Base-by-base conservation (phyloP, 371 early-diverging fungal genomes). In the Saksenaea oblongispora region DNA sequence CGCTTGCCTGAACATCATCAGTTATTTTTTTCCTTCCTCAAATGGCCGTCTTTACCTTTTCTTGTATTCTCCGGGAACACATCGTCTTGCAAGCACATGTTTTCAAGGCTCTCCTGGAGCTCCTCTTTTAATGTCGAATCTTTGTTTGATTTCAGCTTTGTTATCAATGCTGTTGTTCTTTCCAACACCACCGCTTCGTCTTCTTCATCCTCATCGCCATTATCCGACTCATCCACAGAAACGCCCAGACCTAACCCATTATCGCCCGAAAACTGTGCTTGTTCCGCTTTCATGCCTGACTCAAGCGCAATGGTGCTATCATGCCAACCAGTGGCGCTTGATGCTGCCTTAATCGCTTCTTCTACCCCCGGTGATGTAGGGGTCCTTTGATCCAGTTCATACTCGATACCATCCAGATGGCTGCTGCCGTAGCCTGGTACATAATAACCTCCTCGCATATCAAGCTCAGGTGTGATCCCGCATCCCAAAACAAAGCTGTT, bases 401-500 rank as follows among this genome's bases (percentile, higher is more conserved):
- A 63, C 58, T 80, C 83, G 18, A 82, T 73, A 18, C 78, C 73
- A 42, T 65, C 37, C n/a, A 35, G 36, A 34, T 58, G 42, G 26
- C 54, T 56, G 15, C 59, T 56, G 1, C 56, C 59, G 8, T 39
- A 24, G 26, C 62, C 65, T 11, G 35, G 41, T 5, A 67, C 51
- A 59, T 56, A 59, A 54, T 71, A 76, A 7, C 89, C 89, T 31
- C 89, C 87, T 7, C 77, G 77, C 82, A 83, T 84, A 56, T 89
- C 89, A 35, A 86, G 67, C 61, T 89, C 89, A 0, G 89, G 88
- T 1, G 84, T 79, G 27, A 89, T 83, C 17, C 88, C 89, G 47
- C 86, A 87, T 5, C 86, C 80, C 7, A 88, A 69, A 9, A 82
- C 84, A 71, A 86, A 83, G 58, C 84, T 79, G 58, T 83, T 83